Evolutionary conservation across 768 basidiomycete species (phyloP).

Genomic region (Clathrus columnatus): DNA sequence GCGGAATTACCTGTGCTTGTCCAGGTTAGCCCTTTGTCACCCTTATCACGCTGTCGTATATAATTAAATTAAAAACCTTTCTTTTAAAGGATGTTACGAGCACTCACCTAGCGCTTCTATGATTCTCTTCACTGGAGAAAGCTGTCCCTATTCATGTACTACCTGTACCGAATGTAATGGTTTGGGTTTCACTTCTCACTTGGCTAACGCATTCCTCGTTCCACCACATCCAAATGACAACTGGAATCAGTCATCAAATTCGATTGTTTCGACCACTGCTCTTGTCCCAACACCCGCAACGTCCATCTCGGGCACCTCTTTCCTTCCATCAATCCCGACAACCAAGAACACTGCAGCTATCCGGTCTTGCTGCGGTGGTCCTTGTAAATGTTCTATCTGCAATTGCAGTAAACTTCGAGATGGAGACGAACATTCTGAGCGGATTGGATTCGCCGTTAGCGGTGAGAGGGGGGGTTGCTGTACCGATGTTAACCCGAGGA

Average conservation of each 20-base stretch:
- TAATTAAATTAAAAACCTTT: constrained; percentile 33
- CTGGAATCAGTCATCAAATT: not conserved
- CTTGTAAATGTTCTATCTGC: constrained; percentile 23
- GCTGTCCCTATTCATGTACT: constrained; percentile 10
- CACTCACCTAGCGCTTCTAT: constrained; percentile 53
- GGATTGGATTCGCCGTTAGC: constrained; percentile 23
- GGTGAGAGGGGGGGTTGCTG: constrained; percentile 27
- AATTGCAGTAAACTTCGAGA: constrained; percentile 12
- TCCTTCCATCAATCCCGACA: constrained; percentile 13
- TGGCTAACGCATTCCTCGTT: not conserved
- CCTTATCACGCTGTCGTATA: constrained; percentile 57
- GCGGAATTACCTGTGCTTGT: constrained; percentile 55
- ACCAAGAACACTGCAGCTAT: not conserved
- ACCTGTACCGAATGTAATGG: constrained; percentile 9
- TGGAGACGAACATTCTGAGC: constrained; percentile 17
- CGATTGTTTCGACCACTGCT: constrained; percentile 14
- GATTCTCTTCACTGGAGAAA: constrained; percentile 22
- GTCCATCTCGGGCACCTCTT: constrained; percentile 10
- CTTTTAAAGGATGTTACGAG: constrained; percentile 38
- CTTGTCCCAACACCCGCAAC: constrained; percentile 2
- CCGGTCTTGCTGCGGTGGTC: constrained; percentile 23
- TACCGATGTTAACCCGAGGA: not conserved
- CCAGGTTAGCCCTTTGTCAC: constrained; percentile 54
- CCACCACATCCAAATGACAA: not conserved
- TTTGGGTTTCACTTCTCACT: constrained; percentile 3